Conservation (phyloP, 1,284 basidiomycete genomes). For the Rhodotorula sp. region DNA sequence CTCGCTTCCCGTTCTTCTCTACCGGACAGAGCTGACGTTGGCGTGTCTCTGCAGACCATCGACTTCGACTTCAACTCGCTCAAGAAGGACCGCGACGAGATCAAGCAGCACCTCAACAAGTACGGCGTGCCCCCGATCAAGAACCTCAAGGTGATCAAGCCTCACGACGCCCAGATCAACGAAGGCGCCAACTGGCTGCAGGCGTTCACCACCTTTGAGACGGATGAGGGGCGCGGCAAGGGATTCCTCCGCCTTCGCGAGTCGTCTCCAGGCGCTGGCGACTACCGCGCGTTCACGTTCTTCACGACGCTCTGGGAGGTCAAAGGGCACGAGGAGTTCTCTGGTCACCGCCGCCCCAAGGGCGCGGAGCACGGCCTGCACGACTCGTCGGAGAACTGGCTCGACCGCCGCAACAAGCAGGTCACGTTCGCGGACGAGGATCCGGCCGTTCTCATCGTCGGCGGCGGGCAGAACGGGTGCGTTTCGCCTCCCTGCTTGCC, state of each 20-base stretch:
- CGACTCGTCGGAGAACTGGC: slow-evolving; percentile 42
- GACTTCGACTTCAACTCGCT: slow-evolving; percentile 45
- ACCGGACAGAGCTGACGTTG: neutral
- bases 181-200: slow-evolving; percentile 41
- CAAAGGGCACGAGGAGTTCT: slow-evolving; percentile 43
- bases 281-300: slow-evolving; percentile 45
- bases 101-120: slow-evolving; percentile 34
- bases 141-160: slow-evolving; percentile 30
- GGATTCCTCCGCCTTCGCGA: slow-evolving; percentile 45
- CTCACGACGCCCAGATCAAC: slow-evolving; percentile 20
- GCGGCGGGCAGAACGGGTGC: slow-evolving; percentile 50
- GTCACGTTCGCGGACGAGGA: slow-evolving; percentile 43
- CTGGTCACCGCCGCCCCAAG: slow-evolving; percentile 37
- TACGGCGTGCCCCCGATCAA: slow-evolving; percentile 42
- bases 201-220: slow-evolving; percentile 44
- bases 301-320: slow-evolving; percentile 43
- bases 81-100: slow-evolving; percentile 23
- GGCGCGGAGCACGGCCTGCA: slow-evolving; percentile 46
- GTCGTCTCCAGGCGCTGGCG: slow-evolving; percentile 30
- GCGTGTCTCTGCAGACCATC: neutral
- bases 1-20: neutral
- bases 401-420: slow-evolving; percentile 33
- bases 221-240: slow-evolving; percentile 37
- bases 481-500: neutral
- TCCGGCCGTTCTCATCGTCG: slow-evolving; percentile 44